Evolutionary conservation across 108 stramenopile species (phyloP).

Genomic region (Aureococcus anophagefferens): DNA sequence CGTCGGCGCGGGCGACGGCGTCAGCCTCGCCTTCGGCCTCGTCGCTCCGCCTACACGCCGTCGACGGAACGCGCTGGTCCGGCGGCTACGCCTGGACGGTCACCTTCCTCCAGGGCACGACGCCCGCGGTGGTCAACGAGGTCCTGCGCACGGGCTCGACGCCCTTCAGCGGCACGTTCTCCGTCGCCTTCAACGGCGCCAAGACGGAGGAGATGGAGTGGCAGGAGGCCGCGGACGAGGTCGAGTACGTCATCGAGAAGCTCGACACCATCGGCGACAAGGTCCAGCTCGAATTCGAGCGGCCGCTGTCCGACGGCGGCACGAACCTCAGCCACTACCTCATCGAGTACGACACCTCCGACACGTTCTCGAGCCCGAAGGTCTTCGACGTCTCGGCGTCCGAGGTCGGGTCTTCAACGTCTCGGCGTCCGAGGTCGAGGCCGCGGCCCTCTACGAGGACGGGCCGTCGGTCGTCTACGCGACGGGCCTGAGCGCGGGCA

Average conservation of each 20-base stretch:
- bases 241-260: too few relatives aligned
- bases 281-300: conserved; percentile 47
- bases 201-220: too few relatives aligned
- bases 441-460: conserved; percentile 42
- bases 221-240: conserved; percentile 29
- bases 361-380: conserved; percentile 27
- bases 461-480: conserved; percentile 64
- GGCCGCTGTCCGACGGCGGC: conserved; percentile 54
- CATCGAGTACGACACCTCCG: conserved; percentile 46
- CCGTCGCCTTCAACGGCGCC: too few relatives aligned
- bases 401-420: conserved; percentile 57
- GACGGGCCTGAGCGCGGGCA: conserved; percentile 50
- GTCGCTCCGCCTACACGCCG: conserved; percentile 44
- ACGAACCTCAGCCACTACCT: conserved; percentile 40
- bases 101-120: conserved; percentile 41
- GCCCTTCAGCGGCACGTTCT: too few relatives aligned
- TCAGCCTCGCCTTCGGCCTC: conserved; percentile 43
- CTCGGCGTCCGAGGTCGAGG: too few relatives aligned
- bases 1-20: conserved; percentile 18
- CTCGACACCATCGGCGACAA: too few relatives aligned
- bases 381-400: conserved; percentile 56
- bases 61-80: conserved; percentile 46
- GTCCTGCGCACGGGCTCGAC: too few relatives aligned
- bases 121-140: conserved; percentile 35
- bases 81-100: conserved; percentile 71